Evolutionary conservation across 495 filamentous ascomycete genomes (phyloP).

Genomic region (Chaetomium cochliodes): DNA sequence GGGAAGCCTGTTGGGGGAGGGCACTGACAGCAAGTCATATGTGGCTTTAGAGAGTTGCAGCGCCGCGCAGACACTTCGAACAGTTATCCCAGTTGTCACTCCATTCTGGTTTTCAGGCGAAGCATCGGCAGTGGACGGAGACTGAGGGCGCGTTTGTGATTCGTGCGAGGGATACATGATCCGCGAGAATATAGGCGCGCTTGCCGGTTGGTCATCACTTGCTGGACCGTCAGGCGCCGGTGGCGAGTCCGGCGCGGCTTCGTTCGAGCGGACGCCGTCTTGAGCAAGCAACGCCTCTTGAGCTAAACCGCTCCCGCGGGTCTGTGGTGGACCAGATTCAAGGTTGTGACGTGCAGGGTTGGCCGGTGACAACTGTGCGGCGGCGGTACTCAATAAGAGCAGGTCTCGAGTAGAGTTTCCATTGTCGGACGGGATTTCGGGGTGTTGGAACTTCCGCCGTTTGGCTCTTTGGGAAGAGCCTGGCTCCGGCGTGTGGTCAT

Average conservation of each 20-base stretch:
- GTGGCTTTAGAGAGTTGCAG: neutral
- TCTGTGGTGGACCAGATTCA: neutral
- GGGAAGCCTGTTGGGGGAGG: neutral
- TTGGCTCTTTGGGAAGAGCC: neutral
- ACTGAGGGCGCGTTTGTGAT: slow-evolving; percentile 3
- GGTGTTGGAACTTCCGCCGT: neutral
- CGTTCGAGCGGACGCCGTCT: neutral
- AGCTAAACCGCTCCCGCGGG: neutral
- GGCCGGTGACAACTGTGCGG: neutral
- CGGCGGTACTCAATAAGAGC: neutral
- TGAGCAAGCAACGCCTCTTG: neutral
- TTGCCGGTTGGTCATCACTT: neutral
- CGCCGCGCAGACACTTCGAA: neutral
- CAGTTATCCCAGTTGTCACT: neutral
- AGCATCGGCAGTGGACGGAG: neutral
- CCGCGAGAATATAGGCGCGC: slow-evolving; percentile 1
- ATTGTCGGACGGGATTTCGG: too few relatives aligned
- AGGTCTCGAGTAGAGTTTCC: neutral
- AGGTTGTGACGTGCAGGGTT: neutral
- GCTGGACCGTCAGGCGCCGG: too few relatives aligned
- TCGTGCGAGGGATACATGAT: slow-evolving; percentile 12
- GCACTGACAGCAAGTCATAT: slow-evolving; percentile 5
- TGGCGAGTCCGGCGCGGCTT: neutral
- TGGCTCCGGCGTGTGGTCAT: neutral
- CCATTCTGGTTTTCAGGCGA: neutral